These are phyloP conservation scores for Cladosporium phlei DNA, from an alignment of 2,329 filamentous ascomycete species.

Conservation along the genomic window DNA sequence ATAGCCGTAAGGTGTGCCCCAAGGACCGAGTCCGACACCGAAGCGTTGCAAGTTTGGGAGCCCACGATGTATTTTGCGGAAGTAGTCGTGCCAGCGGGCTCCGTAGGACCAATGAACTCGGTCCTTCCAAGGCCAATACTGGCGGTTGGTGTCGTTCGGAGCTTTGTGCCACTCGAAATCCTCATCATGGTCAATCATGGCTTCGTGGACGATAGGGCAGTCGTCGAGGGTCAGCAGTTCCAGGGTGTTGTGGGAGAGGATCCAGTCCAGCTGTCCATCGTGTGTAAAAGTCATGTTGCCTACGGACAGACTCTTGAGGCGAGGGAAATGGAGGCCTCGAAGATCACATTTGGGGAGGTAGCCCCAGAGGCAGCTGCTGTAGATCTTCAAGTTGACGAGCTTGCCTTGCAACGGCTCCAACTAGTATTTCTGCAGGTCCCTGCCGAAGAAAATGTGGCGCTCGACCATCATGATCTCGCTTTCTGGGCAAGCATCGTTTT, in stretches of 20 bases:
- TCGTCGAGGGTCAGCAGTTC: constrained; percentile 41
- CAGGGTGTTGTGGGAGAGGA: constrained; percentile 39
- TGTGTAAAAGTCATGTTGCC: constrained; percentile 42
- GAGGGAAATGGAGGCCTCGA: constrained; percentile 32
- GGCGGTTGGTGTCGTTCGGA: too few relatives aligned
- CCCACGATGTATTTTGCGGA: neutral
- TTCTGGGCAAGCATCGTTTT: constrained; percentile 17
- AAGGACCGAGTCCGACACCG: constrained; percentile 3
- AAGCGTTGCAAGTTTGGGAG: constrained; percentile 13
- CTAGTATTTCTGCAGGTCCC: constrained; percentile 21
- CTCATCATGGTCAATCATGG: neutral
- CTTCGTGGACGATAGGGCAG: constrained; percentile 28
- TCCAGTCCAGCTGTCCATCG: constrained; percentile 46
- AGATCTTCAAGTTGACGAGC: constrained; percentile 38
- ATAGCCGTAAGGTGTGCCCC: neutral
- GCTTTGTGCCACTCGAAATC: neutral
- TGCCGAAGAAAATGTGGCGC: constrained; percentile 22
- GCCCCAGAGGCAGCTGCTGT: constrained; percentile 36
- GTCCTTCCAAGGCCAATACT: too few relatives aligned
- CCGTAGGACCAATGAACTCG: constrained; percentile 1
- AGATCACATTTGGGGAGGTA: constrained; percentile 40
- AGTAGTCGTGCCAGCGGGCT: constrained; percentile 16
- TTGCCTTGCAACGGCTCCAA: constrained; percentile 21
- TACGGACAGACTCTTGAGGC: constrained; percentile 38
- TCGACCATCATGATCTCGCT: constrained; percentile 15